Evolutionary conservation across 139 green algal species (phyloP), one percentile per base, ranked within the genome.

Genomic region (Diplosphaera chodatii): DNA sequence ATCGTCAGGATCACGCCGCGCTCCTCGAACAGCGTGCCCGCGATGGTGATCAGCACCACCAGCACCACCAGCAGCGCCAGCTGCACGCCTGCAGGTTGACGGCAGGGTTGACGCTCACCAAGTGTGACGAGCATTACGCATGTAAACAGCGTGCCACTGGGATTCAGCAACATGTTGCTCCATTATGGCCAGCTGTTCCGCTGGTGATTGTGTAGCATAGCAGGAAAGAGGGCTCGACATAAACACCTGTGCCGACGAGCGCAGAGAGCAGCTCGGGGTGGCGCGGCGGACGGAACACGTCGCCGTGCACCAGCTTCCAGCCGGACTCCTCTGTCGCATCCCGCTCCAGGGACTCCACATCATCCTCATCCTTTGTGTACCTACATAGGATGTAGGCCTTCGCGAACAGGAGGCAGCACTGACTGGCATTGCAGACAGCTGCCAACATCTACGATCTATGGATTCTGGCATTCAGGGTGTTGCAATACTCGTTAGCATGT

Each of bases 221-320:
- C n/a, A n/a, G n/a, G n/a, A n/a, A n/a, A n/a, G n/a, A n/a, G n/a
- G n/a, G n/a, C n/a, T n/a, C n/a, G n/a, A n/a, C n/a, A n/a, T n/a
- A n/a, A n/a, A n/a, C 48, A 59, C 48, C 84, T 21, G 90, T 94
- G 48, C 90, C 90, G 16, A 93, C 63, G 13, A 92, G 40, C 1
- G 91, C 85, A 21, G 90, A 80, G 41, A 99, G 82, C 37, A 97
- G 66, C 66, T 86, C 86, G n/a, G 96, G 81, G 34, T 77, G 59
- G 1, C 63, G 73, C 0, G 94, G 90, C 27, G 93, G 81, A 2
- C 94, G 85, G 84, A 98, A 98, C 41, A 98, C 94, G 68, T 99
- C 94, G 4, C 94, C 94, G 74, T 98, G 93, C 71, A 98, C 90
- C 74, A 97, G 80, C 85, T 99, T 98, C 94, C 94, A 99, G 21